Evolutionary conservation across 306 rosid species (phyloP), one percentile per base, ranked within the genome.

Genomic region (Ziziphus jujuba): DNA sequence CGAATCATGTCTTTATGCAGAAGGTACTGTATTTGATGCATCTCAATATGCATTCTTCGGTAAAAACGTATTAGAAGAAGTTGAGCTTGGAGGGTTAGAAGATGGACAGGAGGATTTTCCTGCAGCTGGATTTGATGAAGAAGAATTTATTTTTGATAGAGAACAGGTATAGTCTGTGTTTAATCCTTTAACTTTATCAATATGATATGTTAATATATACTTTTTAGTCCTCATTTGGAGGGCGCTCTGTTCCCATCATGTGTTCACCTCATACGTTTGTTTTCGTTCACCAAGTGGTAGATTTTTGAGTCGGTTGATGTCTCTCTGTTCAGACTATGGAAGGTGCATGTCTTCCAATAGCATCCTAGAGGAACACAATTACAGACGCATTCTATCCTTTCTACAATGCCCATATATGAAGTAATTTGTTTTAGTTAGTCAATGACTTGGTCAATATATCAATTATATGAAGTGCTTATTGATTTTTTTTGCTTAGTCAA

Each of bases 11-110:
- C 67, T 48, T 76, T 56, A 34, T 79, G 80, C 75, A 73, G 89
- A 63, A 66, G 85, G 67, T 64, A 61, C 82, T 21, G 78, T 87
- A 71, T 91, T 91, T 74, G 97, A 91, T 72, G 89, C 97, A 76
- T 87, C 97, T 3, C 97, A 85, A 67, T 91, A 91, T 78, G 97
- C 95, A 45, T 91, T 89, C 71, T 89, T 91, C 48, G 89, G 96
- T 25, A 83, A 89, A 74, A 86, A 89, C 68, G 84, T 66, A 31
- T 74, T 81, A 43, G 88, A 80, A 72, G 99, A 88, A 78, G 84
- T 91, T 75, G 96, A 87, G 79, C 73, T 93, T 66, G 97, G 99
- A 58, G 96, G 99, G 28, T 72, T 95, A 72, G 96, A 90, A 49
- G 95, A 85, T 0, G 80, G 71, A 51, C 87, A 72, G 36, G 80